phyloP scores from a whole-genome alignment of 2,329 filamentous ascomycete species.

The Penicillium sp. region DNA sequence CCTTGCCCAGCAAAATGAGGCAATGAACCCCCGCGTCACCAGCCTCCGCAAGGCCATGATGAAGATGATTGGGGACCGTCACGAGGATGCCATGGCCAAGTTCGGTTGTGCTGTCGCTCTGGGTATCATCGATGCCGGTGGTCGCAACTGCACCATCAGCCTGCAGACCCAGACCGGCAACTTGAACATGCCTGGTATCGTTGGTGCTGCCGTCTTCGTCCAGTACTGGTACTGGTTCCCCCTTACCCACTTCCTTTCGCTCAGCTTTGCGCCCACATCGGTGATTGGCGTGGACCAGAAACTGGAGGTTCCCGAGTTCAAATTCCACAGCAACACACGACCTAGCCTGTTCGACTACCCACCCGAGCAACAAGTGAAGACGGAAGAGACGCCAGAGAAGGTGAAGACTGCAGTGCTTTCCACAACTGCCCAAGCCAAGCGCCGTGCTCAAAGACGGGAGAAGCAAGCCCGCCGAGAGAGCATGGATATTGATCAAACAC shows the following conservation, averaged over 20 bases:
- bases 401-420: conserved; percentile 95
- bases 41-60: conserved; percentile 89
- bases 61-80: conserved; percentile 91
- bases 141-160: conserved; percentile 97
- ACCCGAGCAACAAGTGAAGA: conserved; percentile 92
- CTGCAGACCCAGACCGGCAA: conserved; percentile 98
- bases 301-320: conserved; percentile 89
- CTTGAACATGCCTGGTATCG: conserved; percentile 97
- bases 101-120: conserved; percentile 93
- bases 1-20: conserved; percentile 98
- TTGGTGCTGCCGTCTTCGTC: conserved; percentile 96
- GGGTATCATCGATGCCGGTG: conserved; percentile 96
- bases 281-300: conserved; percentile 95
- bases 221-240: conserved; percentile 99
- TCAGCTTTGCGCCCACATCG: conserved; percentile 95
- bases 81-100: conserved; percentile 99
- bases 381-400: conserved; percentile 89
- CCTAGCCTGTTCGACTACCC: conserved; percentile 98
- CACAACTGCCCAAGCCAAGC: conserved; percentile 95
- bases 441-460: conserved; percentile 92
- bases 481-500: conserved; percentile 89
- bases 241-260: conserved; percentile 92
- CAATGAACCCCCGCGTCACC: conserved; percentile 95
- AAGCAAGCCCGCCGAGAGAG: conserved; percentile 85
- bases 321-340: conserved; percentile 91